Conservation (phyloP, 139 green algal genomes). For the Pseudopediastrum boryanum region DNA sequence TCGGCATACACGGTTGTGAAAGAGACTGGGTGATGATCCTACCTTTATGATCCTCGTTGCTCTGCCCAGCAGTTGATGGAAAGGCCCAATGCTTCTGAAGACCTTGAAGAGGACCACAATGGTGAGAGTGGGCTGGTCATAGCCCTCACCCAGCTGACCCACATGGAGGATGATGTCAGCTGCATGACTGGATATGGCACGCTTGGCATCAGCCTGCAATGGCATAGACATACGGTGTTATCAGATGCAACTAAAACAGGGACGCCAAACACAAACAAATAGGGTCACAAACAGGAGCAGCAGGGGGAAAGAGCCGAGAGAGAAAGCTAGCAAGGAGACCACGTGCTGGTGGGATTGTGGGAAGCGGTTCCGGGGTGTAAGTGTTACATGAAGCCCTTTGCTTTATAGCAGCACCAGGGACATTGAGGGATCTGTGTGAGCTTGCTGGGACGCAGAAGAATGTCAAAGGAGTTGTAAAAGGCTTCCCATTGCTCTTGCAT, state of each 20-base stretch:
- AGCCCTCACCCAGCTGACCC: conserved; percentile 19
- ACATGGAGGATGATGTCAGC: conserved; percentile 22
- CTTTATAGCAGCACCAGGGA: too few species aligned
- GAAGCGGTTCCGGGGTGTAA: neutral
- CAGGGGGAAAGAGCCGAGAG: neutral
- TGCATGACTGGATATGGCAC: neutral
- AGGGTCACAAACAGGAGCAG: neutral
- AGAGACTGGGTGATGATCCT: neutral
- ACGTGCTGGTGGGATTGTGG: neutral
- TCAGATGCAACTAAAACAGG: neutral
- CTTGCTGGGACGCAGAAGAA: too few species aligned
- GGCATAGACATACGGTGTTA: neutral
- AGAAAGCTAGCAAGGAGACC: neutral
- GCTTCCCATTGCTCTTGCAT: too few species aligned
- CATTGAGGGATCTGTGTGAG: too few species aligned
- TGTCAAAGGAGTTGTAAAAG: too few species aligned
- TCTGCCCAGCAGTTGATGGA: conserved; percentile 14
- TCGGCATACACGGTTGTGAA: neutral
- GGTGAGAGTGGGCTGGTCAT: conserved; percentile 5
- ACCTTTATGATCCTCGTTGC: conserved; percentile 5
- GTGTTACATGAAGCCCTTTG: neutral
- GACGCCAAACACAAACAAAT: too few species aligned
- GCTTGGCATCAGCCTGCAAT: neutral
- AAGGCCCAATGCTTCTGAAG: conserved; percentile 12
- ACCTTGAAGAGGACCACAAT: conserved; percentile 7